Evolutionary conservation across 2,329 filamentous ascomycete genomes (phyloP), one percentile per base, ranked within the genome.

Genomic region (Colletotrichum tropicale): DNA sequence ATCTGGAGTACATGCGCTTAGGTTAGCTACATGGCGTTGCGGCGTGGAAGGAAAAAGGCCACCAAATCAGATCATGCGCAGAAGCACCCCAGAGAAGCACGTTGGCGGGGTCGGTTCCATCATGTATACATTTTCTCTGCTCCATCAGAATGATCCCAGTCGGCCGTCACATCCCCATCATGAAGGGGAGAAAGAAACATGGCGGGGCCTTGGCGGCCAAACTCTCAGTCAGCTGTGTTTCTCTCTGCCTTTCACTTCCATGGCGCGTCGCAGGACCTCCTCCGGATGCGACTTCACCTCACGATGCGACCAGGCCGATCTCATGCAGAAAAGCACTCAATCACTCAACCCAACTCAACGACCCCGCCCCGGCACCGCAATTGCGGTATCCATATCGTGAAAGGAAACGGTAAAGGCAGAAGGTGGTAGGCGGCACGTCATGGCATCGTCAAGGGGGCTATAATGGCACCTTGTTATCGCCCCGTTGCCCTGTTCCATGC

Each of bases 341-440:
- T 43, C 16, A 43, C 36, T 18, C 36, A 43, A 12, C 38, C 0
- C 38, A 43, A 43, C 36, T 5, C 16, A 18, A 9, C 34, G 18
- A 38, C 38, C 38, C 38, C 38, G 38, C 38, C 38, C 38, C 38
- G 38, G 38, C 38, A 43, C 38, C 38, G 38, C 38, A 43, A n/a
- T 43, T 43, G 38, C 38, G 38, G 38, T 43, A n/a, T 43, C 56
- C 56, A 30, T 30, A 60, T 32, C 56, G 56, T 18, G 26, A 30
- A 30, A 60, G 36, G 36, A 43, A 36, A 28, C 21, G 36, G 16
- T 28, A 21, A 48, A 16, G 28, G 36, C 8, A 58, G 18, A 64
- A 64, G 34, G 68, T 71, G 61, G 67, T 58, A 72, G 15, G 26
- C 58, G 32, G 65, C 64, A 74, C 74, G 74, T 76, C 74, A 76